Evolutionary conservation across 345 rosid genomes (phyloP).

Genomic region (Eucalyptus polybractea): DNA sequence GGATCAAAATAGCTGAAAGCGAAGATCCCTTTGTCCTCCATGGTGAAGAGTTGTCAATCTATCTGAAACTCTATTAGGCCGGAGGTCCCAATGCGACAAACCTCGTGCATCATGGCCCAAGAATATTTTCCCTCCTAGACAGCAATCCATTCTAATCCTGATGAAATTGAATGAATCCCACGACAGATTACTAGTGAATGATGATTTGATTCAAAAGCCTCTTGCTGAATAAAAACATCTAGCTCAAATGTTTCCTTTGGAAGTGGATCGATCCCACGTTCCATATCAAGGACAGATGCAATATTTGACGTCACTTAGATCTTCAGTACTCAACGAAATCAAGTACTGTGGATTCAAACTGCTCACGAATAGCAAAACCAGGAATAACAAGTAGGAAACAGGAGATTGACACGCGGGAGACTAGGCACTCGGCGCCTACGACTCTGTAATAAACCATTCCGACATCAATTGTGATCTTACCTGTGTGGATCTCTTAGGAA

Average conservation of each 20-base stretch:
- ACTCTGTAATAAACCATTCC: neutral
- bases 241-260: neutral
- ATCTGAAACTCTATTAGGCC: neutral
- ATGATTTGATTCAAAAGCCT: neutral
- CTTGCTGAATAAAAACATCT: neutral
- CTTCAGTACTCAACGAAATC: neutral
- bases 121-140: neutral
- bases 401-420: neutral
- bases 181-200: neutral
- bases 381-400: neutral
- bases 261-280: neutral
- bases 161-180: neutral
- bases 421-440: neutral
- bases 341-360: neutral
- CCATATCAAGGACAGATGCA: neutral
- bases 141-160: neutral
- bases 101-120: neutral
- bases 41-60: neutral
- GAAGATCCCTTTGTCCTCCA: neutral
- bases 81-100: neutral
- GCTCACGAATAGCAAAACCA: neutral
- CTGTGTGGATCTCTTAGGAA: neutral
- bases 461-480: neutral
- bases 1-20: neutral
- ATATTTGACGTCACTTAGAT: neutral